phyloP scores from a whole-genome alignment of 2,329 filamentous ascomycete species.

The Leptographium flavum region DNA sequence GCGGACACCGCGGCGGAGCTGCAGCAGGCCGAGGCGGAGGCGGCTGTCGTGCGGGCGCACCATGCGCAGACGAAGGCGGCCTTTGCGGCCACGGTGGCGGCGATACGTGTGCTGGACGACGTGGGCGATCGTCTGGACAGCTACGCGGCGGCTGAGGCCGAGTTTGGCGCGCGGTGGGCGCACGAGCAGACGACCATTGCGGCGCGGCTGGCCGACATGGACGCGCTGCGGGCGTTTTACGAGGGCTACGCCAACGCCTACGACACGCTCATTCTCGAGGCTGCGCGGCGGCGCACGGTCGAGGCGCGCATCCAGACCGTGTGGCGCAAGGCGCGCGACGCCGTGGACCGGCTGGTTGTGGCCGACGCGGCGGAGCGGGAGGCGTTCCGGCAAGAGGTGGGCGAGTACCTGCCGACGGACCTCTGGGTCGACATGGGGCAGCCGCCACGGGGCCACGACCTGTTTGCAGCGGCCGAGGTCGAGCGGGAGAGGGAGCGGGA shows the following conservation, averaged over 20 bases:
- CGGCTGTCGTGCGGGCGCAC: conserved; percentile 48
- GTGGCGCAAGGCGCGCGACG: conserved; percentile 62
- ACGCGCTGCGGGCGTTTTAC: conserved; percentile 67
- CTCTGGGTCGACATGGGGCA: conserved; percentile 67
- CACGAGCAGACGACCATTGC: conserved; percentile 59
- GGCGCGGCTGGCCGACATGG: conserved; percentile 59
- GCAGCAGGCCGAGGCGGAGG: conserved; percentile 60
- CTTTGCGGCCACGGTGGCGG: conserved; percentile 43
- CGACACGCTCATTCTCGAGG: conserved; percentile 70
- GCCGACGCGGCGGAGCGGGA: conserved; percentile 62
- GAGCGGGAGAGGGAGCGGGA: background rate
- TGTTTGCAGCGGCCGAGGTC: conserved; percentile 13
- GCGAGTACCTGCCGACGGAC: conserved; percentile 75
- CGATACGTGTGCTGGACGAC: conserved; percentile 52
- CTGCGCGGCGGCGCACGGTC: conserved; percentile 56
- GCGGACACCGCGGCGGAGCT: conserved; percentile 61
- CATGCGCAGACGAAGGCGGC: conserved; percentile 40
- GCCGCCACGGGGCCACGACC: conserved; percentile 38
- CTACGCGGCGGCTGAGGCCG: conserved; percentile 49
- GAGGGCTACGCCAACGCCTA: conserved; percentile 77
- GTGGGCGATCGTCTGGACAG: conserved; percentile 50
- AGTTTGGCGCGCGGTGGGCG: conserved; percentile 56
- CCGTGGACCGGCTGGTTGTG: conserved; percentile 60
- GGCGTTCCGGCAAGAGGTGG: conserved; percentile 65
- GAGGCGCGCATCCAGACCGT: conserved; percentile 62